These are phyloP conservation scores for Thielaviopsis ethacetica DNA, from an alignment of 2,329 filamentous ascomycete genomes.

Conservation along the genomic window DNA sequence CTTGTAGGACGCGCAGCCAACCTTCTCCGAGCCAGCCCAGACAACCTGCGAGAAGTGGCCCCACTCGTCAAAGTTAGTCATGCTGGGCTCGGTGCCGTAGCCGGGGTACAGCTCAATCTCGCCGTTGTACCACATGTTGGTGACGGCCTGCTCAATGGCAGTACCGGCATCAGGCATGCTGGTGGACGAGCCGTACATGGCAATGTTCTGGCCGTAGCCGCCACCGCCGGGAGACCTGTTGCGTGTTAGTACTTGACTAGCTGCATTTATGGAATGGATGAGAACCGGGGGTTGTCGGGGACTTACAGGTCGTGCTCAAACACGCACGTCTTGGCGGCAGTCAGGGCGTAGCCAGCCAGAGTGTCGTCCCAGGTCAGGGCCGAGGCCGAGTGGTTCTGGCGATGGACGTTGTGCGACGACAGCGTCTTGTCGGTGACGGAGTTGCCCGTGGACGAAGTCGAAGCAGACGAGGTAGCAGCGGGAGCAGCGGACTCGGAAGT, in stretches of 20 bases:
- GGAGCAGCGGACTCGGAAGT: slow-evolving; percentile 2
- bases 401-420: slow-evolving; percentile 76
- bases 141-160: slow-evolving; percentile 52
- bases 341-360: slow-evolving; percentile 46
- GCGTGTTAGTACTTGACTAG: neutral
- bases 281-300: neutral
- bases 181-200: slow-evolving; percentile 36
- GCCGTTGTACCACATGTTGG: slow-evolving; percentile 77
- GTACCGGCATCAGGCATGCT: slow-evolving; percentile 20
- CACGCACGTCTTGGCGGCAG: slow-evolving; percentile 48
- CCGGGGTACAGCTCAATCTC: slow-evolving; percentile 44
- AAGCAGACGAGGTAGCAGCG: slow-evolving; percentile 7
- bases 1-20: slow-evolving; percentile 52
- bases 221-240: slow-evolving; percentile 37
- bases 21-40: slow-evolving; percentile 23
- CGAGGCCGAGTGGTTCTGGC: slow-evolving; percentile 59
- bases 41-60: slow-evolving; percentile 36
- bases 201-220: slow-evolving; percentile 85
- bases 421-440: slow-evolving; percentile 18
- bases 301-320: slow-evolving; percentile 65
- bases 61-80: slow-evolving; percentile 45
- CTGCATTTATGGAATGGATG: neutral
- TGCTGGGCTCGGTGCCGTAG: slow-evolving; percentile 46
- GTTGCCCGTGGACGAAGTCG: slow-evolving; percentile 17
- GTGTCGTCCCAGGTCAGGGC: slow-evolving; percentile 48